Evolutionary conservation across 371 early-diverging fungal species (phyloP), one percentile per base, ranked within the genome.

Genomic region (Syncephalis fuscata): DNA sequence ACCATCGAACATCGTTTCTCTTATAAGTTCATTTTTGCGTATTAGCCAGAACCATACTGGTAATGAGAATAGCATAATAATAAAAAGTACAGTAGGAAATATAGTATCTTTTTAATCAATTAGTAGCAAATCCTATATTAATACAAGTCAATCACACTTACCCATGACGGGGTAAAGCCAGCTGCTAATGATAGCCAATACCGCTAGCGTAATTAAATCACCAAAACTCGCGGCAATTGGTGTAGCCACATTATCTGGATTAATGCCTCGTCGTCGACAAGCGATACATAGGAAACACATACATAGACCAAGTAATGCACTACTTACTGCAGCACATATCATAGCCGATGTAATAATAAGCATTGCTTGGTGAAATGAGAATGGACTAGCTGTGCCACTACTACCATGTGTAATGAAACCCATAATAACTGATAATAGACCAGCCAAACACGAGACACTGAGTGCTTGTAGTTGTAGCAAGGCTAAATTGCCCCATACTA

Each of bases 171-270:
- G 16, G 15, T 36, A 39, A 1, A 26, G 49, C 26, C 11, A 11
- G 19, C 17, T 11, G 1, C 74, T 69, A 48, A 61, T 67, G n/a
- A 63, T 62, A 22, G 73, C 64, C 23, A 85, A 60, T 22, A 81
- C 65, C 38, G 75, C 53, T 27, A 85, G 62, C 2, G 82, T 82
- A 9, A 82, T 71, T 20, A 85, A 64, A 57, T 85, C 85, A 14
- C 85, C 85, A 25, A 81, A 54, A 1, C 76, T 74, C 8, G 85
- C 79, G 2, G 81, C 81, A 65, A 78, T 65, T 17, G 76, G 79
- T 47, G 74, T 74, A 1, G 78, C 78, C 51, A 77, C 73, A 40
- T 77, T 77, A 55, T 76, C 69, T 11, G 90, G 86, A 57, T 90
- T 80, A 22, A 90, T 64, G n/a, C 70, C 60, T 26, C 70, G 63